Conservation (phyloP, 1,139 yeast species). For the Yamadazyma trypodendri region DNA sequence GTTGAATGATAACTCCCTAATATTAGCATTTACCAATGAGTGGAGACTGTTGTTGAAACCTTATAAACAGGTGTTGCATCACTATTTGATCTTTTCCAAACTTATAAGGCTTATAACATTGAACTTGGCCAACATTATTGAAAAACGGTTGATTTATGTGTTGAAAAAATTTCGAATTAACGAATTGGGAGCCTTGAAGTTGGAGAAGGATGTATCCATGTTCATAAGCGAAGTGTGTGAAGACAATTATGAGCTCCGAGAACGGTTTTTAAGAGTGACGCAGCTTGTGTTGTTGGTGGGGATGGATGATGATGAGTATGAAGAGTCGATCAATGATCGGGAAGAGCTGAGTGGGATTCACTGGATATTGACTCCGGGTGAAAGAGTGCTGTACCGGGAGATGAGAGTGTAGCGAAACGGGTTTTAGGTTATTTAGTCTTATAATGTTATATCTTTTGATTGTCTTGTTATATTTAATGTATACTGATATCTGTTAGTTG, state of each 20-base stretch:
- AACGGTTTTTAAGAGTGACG: conserved; percentile 74
- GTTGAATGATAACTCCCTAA: conserved; percentile 30
- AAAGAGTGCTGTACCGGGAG: conserved; percentile 59
- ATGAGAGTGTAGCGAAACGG: conserved; percentile 32
- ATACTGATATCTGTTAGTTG: too few species aligned
- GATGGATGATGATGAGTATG: conserved; percentile 76
- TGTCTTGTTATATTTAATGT: too few species aligned
- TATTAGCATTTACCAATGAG: conserved; percentile 50
- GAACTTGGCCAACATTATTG: conserved; percentile 53
- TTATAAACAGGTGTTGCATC: conserved; percentile 58
- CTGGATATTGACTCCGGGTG: conserved; percentile 81
- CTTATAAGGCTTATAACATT: conserved; percentile 55
- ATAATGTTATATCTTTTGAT: not conserved
- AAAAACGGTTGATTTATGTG: conserved; percentile 64
- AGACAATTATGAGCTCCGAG: conserved; percentile 69
- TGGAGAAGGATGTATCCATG: conserved; percentile 79
- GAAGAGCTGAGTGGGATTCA: conserved; percentile 52
- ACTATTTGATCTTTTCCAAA: conserved; percentile 41
- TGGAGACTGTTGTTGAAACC: conserved; percentile 72
- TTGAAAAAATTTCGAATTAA: conserved; percentile 61
- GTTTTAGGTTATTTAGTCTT: too few species aligned
- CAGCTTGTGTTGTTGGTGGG: conserved; percentile 82
- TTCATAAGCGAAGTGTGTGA: conserved; percentile 65
- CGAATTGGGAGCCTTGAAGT: conserved; percentile 77
- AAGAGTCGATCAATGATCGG: conserved; percentile 32